Percentiles rank a stretch among this genome's conserved stretches.
Conservation (phyloP, 495 filamentous ascomycete species). For the Annulohypoxylon maeteangense region DNA sequence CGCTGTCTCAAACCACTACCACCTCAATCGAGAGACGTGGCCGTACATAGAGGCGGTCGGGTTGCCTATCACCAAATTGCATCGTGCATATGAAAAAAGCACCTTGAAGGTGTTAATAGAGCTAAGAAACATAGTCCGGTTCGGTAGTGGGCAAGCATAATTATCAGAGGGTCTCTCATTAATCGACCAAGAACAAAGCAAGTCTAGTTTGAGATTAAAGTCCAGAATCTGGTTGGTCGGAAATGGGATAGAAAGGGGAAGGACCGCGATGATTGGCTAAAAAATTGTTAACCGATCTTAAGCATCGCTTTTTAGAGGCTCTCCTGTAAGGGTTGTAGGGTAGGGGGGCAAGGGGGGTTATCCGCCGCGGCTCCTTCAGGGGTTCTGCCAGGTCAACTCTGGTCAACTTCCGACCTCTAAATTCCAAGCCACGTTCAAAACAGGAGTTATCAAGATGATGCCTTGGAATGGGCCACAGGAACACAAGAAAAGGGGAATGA, state of each 20-base stretch:
- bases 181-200: conserved; percentile 36
- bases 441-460: conserved; percentile 35
- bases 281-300: conserved; percentile 19
- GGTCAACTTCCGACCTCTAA: conserved; percentile 15
- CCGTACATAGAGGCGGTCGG: neutral
- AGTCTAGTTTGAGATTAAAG: conserved; percentile 20
- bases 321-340: neutral
- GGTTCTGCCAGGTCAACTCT: conserved; percentile 16
- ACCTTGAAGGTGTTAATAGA: neutral
- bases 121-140: neutral
- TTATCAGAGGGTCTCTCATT: conserved; percentile 31
- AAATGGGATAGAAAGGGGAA: conserved; percentile 21
- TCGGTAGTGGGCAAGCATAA: conserved; percentile 26
- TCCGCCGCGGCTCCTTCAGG: conserved; percentile 9
- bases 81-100: neutral
- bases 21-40: neutral
- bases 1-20: conserved; percentile 18
- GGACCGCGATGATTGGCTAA: conserved; percentile 29
- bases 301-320: conserved; percentile 6
- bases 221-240: conserved; percentile 27
- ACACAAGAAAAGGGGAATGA: conserved; percentile 14
- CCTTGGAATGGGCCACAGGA: conserved; percentile 15
- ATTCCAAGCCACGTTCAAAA: conserved; percentile 41
- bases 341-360: neutral
- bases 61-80: neutral